Percentiles rank a stretch among this genome's conserved stretches.
phyloP scores from a whole-genome alignment of 2,329 filamentous ascomycete genomes.

The Colletotrichum sansevieriae region DNA sequence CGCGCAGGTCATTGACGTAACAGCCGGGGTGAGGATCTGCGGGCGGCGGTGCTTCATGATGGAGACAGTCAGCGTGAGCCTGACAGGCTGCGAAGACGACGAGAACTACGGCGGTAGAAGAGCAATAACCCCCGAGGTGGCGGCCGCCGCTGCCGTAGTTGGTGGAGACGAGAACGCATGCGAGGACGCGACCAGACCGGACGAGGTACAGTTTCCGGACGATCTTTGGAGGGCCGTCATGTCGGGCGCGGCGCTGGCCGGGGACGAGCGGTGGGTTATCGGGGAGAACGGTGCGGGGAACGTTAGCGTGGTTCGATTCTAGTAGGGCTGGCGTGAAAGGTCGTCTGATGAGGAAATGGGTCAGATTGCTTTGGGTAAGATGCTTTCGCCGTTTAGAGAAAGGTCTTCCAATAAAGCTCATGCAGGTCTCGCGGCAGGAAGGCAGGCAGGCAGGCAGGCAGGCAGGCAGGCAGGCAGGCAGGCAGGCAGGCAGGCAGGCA shows the following conservation, averaged over 20 bases:
- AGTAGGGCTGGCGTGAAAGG: conserved; percentile 39
- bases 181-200: conserved; percentile 9
- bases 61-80: conserved; percentile 59
- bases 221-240: conserved; percentile 63
- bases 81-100: neutral
- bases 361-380: neutral
- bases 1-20: conserved; percentile 58
- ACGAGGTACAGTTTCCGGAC: conserved; percentile 58
- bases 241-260: conserved; percentile 66
- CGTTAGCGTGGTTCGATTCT: conserved; percentile 68
- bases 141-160: neutral
- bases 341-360: conserved; percentile 9
- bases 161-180: neutral
- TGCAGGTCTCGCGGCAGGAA: conserved; percentile 9
- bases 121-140: neutral
- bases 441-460: neutral
- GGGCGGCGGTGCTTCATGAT: conserved; percentile 63
- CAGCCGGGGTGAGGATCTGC: conserved; percentile 59
- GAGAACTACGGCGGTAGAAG: too few relatives aligned
- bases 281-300: conserved; percentile 66
- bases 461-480: neutral
- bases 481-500: neutral
- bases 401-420: neutral
- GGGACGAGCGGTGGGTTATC: conserved; percentile 72
- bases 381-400: neutral